Evolutionary conservation across 441 rosid genomes (phyloP), one percentile per base, ranked within the genome.

Genomic region (Sinapis alba): DNA sequence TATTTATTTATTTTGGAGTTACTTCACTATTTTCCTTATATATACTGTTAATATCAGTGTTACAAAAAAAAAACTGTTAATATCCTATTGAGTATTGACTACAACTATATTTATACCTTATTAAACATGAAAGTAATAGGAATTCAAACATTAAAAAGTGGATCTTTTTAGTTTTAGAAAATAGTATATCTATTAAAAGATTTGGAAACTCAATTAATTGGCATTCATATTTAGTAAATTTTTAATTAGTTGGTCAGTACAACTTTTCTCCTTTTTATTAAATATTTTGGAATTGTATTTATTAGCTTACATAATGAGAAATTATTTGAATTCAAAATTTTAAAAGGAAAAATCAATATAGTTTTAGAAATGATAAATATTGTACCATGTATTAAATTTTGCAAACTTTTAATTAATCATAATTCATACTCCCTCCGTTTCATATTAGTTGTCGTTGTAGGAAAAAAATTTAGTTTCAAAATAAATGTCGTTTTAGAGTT

Each of bases 1-100:
- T 62, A 5, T 51, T 24, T 53, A 11, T 38, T 54, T 12, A 0
- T 56, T 70, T 69, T 43, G 60, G 75, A 56, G 53, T 63, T 69
- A 21, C 4, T 64, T 76, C 9, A 15, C 53, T 56, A 26, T 41
- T 20, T 43, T 69, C 59, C 65, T 62, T 36, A 26, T 34, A 41
- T 41, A 36, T 73, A n/a, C 26, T 58, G 7, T 34, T 15, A 38
- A 69, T n/a, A 16, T 16, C 12, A n/a, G n/a, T n/a, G n/a, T n/a
- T n/a, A n/a, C n/a, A n/a, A n/a, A n/a, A n/a, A n/a, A n/a, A n/a
- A n/a, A n/a, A n/a, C 26, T 58, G 7, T 34, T 15, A 38, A 69
- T n/a, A 16, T 16, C 12, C 15, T 69, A 15, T 11, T 50, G 50
- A 62, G 20, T 63, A 23, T 26, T 53, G 59, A 34, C 8, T 16